Evolutionary conservation across 1,139 yeast species (phyloP).

Genomic region (Kodamaea fungicola): DNA sequence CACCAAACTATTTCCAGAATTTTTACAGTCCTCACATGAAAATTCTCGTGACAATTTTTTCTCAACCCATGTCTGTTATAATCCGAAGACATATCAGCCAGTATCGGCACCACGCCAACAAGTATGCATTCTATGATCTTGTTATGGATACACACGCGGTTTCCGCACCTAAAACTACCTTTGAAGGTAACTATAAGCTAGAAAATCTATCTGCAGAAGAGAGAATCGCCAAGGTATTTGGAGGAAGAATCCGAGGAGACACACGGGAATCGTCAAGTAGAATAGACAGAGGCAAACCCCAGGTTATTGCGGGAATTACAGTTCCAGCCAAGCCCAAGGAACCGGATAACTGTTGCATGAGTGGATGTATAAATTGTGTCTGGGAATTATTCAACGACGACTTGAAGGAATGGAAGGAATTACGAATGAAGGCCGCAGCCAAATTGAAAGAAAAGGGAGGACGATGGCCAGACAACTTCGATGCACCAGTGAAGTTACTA

Average conservation of each 20-base stretch:
- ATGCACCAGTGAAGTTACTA: constrained; percentile 55
- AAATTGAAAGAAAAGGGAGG: constrained; percentile 47
- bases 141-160: constrained; percentile 29
- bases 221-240: constrained; percentile 51
- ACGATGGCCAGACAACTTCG: constrained; percentile 78
- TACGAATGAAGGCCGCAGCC: constrained; percentile 60
- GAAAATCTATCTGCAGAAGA: constrained; percentile 43
- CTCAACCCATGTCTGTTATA: background rate
- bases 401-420: constrained; percentile 70
- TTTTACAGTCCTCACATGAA: no score
- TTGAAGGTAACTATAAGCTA: constrained; percentile 46
- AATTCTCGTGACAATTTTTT: no score
- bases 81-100: constrained; percentile 2
- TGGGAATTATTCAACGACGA: constrained; percentile 94
- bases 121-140: constrained; percentile 37
- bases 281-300: constrained; percentile 37
- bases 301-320: constrained; percentile 61
- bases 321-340: constrained; percentile 83
- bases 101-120: constrained; percentile 6
- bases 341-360: constrained; percentile 96
- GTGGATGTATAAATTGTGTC: constrained; percentile 94
- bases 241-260: constrained; percentile 57
- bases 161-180: constrained; percentile 16
- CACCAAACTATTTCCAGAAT: no score
- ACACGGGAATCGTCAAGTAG: constrained; percentile 50